Conservation (phyloP, 2,329 filamentous ascomycete genomes). For the Verticillium alfalfae region DNA sequence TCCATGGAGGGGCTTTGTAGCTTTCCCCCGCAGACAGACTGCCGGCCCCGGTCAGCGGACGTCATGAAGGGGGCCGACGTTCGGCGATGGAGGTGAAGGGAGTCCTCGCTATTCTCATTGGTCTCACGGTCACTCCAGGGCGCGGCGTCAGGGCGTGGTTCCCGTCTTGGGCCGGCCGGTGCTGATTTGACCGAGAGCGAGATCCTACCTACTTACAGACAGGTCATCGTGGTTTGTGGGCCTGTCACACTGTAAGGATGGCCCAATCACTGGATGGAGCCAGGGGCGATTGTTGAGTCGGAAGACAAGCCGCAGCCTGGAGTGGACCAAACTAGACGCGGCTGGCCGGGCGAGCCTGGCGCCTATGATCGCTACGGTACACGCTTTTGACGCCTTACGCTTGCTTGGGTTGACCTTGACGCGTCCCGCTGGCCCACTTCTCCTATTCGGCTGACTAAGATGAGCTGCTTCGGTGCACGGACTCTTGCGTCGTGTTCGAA, state of each 20-base stretch:
- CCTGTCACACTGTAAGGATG: no score
- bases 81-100: background rate
- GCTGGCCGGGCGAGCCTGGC: background rate
- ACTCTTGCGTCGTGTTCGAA: constrained; percentile 1
- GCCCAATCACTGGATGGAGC: no score
- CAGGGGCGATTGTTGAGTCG: no score
- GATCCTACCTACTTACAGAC: background rate
- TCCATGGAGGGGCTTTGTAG: background rate
- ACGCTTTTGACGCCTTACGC: background rate
- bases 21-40: background rate
- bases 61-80: background rate
- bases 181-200: background rate
- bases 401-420: background rate
- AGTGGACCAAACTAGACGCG: background rate
- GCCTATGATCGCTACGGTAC: background rate
- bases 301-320: background rate
- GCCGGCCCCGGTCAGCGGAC: background rate
- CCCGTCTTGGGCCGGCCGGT: background rate
- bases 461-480: background rate
- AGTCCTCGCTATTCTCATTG: background rate
- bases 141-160: background rate
- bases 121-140: background rate
- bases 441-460: background rate
- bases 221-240: no score
- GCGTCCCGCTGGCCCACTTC: background rate